phyloP scores from a whole-genome alignment of 176 grass and related monocot species.

The Hsuehochloa calcarea region DNA sequence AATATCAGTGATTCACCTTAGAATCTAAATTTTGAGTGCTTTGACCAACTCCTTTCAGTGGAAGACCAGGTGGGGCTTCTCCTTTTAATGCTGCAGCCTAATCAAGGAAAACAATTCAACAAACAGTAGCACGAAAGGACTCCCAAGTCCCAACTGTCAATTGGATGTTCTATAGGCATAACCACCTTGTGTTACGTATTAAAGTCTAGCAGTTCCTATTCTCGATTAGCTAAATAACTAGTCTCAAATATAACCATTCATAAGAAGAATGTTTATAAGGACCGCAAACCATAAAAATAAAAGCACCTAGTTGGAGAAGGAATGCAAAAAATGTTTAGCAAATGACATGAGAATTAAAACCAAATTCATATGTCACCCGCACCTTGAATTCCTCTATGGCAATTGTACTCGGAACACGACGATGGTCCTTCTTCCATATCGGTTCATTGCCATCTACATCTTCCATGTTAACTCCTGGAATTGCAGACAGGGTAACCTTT shows the following conservation, averaged over 20 bases:
- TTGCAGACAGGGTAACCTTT: constrained; percentile 72
- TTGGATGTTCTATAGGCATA: constrained; percentile 3
- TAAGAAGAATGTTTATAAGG: not conserved
- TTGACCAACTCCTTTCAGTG: constrained; percentile 80
- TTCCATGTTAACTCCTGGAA: constrained; percentile 94
- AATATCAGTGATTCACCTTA: constrained; percentile 46
- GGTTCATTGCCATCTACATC: constrained; percentile 86
- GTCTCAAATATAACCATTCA: not conserved
- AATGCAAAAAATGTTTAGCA: not conserved
- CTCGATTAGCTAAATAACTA: not conserved
- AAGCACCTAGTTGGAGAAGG: not conserved
- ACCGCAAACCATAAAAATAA: not conserved
- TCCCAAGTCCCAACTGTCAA: not conserved
- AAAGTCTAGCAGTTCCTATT: not conserved
- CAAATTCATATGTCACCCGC: constrained; percentile 9
- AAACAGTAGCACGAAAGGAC: constrained; percentile 11
- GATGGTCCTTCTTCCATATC: constrained; percentile 75
- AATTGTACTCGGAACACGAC: constrained; percentile 92
- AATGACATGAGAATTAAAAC: not conserved
- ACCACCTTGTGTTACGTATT: constrained; percentile 3
- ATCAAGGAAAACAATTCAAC: constrained; percentile 33
- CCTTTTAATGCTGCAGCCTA: constrained; percentile 95
- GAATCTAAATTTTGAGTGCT: constrained; percentile 59
- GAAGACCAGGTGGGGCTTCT: constrained; percentile 79
- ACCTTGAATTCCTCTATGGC: constrained; percentile 99